phyloP scores from a whole-genome alignment of 179 eudicot genomes.

The Actinidia arguta region DNA sequence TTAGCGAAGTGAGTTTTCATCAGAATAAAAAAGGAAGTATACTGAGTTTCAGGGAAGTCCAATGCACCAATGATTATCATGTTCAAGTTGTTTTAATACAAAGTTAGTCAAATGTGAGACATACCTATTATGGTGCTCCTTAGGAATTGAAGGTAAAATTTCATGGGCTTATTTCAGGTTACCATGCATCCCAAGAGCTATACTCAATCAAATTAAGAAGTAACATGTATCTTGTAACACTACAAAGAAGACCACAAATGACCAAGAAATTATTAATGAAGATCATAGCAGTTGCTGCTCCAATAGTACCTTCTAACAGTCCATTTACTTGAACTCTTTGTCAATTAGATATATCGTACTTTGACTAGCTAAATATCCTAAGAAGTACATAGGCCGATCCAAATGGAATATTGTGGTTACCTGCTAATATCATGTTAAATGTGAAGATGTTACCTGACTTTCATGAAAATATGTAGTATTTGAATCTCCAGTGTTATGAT shows the following conservation, averaged over 20 bases:
- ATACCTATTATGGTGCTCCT: constrained; percentile 94
- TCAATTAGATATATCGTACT: constrained; percentile 88
- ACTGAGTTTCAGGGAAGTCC: not conserved
- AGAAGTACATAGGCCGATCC: constrained; percentile 97
- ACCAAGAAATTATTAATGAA: constrained; percentile 21
- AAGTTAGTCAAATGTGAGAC: not conserved
- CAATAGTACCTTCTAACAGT: constrained; percentile 4
- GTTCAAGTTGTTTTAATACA: too few relatives aligned
- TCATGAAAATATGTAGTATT: not conserved
- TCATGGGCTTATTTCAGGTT: constrained; percentile 82
- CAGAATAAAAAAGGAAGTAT: not conserved
- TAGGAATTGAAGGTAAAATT: constrained; percentile 87
- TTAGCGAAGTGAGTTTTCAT: not conserved
- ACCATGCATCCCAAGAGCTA: too few relatives aligned
- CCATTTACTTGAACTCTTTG: constrained; percentile 96
- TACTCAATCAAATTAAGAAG: constrained; percentile 92
- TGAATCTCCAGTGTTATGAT: not conserved
- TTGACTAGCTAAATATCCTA: constrained; percentile 83
- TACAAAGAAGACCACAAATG: constrained; percentile 33
- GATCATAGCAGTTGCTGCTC: constrained; percentile 18
- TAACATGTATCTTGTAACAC: constrained; percentile 95
- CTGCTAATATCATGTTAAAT: constrained; percentile 42
- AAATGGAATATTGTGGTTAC: constrained; percentile 99
- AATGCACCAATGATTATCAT: not conserved
- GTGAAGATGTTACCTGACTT: not conserved